These are phyloP conservation scores for Acrodontium crateriforme DNA, from an alignment of 2,329 filamentous ascomycete species.

Conservation along the genomic window DNA sequence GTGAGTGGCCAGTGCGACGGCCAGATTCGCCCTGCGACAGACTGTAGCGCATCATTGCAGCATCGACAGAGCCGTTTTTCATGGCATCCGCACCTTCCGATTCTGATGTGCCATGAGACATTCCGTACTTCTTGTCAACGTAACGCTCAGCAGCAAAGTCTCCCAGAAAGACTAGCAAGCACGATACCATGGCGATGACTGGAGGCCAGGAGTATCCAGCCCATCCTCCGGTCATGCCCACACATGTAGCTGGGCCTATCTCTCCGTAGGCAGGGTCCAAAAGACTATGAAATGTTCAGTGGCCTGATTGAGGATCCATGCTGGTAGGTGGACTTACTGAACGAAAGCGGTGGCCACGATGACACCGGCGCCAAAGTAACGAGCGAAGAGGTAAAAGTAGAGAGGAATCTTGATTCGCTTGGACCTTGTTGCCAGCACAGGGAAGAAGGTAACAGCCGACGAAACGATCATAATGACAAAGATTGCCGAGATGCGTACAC, in stretches of 20 bases:
- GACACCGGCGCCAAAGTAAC: slow-evolving; percentile 35
- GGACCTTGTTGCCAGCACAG: slow-evolving; percentile 30
- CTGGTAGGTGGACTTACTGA: slow-evolving; percentile 20
- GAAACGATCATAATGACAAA: slow-evolving; percentile 34
- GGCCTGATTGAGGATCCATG: not conserved
- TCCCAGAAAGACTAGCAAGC: slow-evolving; percentile 37
- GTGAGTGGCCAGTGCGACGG: slow-evolving; percentile 13
- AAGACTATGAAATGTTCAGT: slow-evolving; percentile 18
- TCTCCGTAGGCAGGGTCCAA: slow-evolving; percentile 18
- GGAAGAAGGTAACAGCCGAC: slow-evolving; percentile 30
- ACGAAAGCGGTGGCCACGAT: slow-evolving; percentile 35
- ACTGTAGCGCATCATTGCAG: slow-evolving; percentile 12
- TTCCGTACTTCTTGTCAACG: slow-evolving; percentile 34
- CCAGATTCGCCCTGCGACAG: too few relatives aligned
- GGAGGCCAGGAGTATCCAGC: slow-evolving; percentile 39
- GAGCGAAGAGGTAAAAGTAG: slow-evolving; percentile 33
- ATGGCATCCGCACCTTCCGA: slow-evolving; percentile 2
- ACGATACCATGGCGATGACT: slow-evolving; percentile 35
- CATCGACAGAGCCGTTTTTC: slow-evolving; percentile 11
- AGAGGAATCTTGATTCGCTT: slow-evolving; percentile 26
- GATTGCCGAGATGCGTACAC: slow-evolving; percentile 29
- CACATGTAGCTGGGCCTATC: slow-evolving; percentile 30
- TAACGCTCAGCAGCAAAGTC: slow-evolving; percentile 39
- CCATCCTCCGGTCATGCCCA: slow-evolving; percentile 41
- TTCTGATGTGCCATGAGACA: slow-evolving; percentile 17